Conservation (phyloP, 1,284 basidiomycete species). For the Trichosporon asahii region DNA sequence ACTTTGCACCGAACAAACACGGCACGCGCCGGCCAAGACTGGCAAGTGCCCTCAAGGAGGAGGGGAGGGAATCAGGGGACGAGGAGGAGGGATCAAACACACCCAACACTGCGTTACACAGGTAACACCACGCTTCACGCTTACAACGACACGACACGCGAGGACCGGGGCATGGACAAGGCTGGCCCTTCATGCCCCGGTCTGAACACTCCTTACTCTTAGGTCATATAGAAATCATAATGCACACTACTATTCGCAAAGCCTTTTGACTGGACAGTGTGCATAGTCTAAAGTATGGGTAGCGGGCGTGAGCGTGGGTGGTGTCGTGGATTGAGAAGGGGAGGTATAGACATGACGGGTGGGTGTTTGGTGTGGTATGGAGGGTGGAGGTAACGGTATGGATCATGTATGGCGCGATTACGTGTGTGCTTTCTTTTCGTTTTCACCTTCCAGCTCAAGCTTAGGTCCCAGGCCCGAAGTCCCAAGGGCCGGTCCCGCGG, state of each 20-base stretch:
- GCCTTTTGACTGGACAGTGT: not conserved
- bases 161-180: too few relatives aligned
- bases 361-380: not conserved
- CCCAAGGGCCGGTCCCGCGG: not conserved
- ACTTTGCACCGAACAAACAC: not conserved
- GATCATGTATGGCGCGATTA: constrained; percentile 1
- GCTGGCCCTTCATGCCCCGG: too few relatives aligned
- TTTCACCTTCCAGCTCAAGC: not conserved
- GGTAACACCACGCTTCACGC: too few relatives aligned
- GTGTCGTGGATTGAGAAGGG: too few relatives aligned
- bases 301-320: not conserved
- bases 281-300: not conserved
- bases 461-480: not conserved
- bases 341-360: not conserved
- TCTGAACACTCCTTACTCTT: not conserved
- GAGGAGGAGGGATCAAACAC: too few relatives aligned
- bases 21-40: not conserved
- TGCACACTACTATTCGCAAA: not conserved
- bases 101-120: too few relatives aligned
- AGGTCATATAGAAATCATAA: not conserved
- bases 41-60: not conserved
- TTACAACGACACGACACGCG: too few relatives aligned
- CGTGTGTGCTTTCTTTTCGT: constrained; percentile 1
- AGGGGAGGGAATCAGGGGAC: not conserved
- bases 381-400: not conserved